Evolutionary conservation across 257 asterid species (phyloP).

Genomic region (Salvia rosmarinus): DNA sequence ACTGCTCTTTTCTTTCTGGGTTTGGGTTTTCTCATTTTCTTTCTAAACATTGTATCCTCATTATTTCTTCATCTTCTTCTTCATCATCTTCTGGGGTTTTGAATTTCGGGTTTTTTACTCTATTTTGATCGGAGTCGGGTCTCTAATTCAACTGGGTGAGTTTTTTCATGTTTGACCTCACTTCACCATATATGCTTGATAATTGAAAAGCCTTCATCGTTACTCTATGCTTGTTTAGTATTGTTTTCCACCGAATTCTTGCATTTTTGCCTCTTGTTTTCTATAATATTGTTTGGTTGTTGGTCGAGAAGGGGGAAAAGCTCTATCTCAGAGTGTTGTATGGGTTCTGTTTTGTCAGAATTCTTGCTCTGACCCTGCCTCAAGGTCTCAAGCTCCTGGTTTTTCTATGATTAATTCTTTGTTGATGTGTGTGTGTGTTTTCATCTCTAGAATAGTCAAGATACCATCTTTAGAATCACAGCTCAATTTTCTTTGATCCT

Average conservation of each 20-base stretch:
- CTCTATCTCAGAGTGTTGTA: not conserved
- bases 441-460: constrained; percentile 1
- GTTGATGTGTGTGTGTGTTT: not conserved
- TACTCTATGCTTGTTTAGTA: not conserved
- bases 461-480: not conserved
- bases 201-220: not conserved
- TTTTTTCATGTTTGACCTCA: constrained; percentile 23
- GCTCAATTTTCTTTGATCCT: constrained; percentile 24
- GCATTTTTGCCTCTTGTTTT: not conserved
- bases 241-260: constrained; percentile 19
- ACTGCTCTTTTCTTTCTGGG: constrained; percentile 35
- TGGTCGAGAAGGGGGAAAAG: not conserved
- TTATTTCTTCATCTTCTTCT: not conserved
- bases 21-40: constrained; percentile 27
- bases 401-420: constrained; percentile 13
- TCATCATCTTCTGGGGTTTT: constrained; percentile 26
- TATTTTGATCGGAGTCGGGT: constrained; percentile 33
- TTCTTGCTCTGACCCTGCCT: constrained; percentile 14
- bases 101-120: constrained; percentile 16
- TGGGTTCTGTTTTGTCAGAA: constrained; percentile 5
- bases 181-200: constrained; percentile 17
- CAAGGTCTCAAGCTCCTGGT: constrained; percentile 27
- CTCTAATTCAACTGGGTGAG: constrained; percentile 27
- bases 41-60: constrained; percentile 5
- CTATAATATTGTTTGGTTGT: not conserved